Base-by-base conservation (phyloP, 2,329 filamentous ascomycete species). In the Whalleya microplaca region DNA sequence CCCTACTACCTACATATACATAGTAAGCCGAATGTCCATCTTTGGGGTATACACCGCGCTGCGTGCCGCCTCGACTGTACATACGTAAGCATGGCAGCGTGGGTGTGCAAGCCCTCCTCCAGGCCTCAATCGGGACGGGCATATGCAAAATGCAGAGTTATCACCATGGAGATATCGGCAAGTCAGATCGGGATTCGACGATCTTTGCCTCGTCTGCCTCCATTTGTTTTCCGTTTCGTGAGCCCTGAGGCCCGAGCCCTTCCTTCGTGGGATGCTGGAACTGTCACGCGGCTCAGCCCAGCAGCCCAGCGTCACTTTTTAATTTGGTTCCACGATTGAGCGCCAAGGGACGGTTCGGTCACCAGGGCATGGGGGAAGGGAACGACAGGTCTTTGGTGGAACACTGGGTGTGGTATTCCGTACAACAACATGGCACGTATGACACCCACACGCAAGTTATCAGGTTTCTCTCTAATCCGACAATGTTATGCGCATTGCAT, bases 401-500 rank as follows among this genome's bases (percentile, higher is more conserved):
- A 37, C 32, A 16, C 32, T 14, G 10, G 32, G 32, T 16, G 32
- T 37, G 32, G 32, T 37, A 37, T 37, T 16, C 32, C 32, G 32
- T 37, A 37, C 32, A 16, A 37, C 32, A 16, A 37, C 32, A 37
- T 14, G 32, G 9, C 32, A 37, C 32, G 32, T 37, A 37, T 37
- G 32, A 37, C 32, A 37, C 32, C 32, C 8, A 37, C 32, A 37
- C 32, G 32, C 32, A 37, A 16, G 8, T 37, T 37, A 37, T 37
- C 32, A 12, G 32, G 32, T 16, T 12, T 37, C 32, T 37, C 32
- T 37, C 32, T 37, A 12, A 16, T 16, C 55, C 45, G 50, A 56
- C 41, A 48, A 46, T 29, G 43, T 47, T 51, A 51, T 55, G 52
- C 55, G 60, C 60, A 60, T 60, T 51, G 51, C 20, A 55, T 56